Conservation (phyloP, 345 rosid genomes). For the Lumnitzera racemosa region DNA sequence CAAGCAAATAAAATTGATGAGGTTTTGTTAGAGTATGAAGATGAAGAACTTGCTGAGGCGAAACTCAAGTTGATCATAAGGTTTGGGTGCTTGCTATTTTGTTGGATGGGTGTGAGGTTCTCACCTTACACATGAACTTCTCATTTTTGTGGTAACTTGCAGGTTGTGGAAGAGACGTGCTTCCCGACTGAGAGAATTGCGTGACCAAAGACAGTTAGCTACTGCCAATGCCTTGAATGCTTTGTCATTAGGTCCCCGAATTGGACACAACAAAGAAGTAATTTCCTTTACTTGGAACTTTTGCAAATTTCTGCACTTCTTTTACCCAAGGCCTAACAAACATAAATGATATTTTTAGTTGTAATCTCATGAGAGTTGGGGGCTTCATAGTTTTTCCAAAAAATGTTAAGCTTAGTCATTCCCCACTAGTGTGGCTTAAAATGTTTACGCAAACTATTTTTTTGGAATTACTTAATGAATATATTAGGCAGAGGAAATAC, state of each 20-base stretch:
- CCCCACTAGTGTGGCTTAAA: too few species aligned
- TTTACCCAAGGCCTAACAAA: too few species aligned
- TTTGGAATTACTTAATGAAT: too few species aligned
- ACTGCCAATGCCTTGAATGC: constrained; percentile 70
- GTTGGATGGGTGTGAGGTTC: constrained; percentile 7
- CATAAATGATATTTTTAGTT: too few species aligned
- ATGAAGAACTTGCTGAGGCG: constrained; percentile 64
- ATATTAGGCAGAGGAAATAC: too few species aligned
- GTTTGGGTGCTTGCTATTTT: constrained; percentile 28
- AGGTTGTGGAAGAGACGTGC: constrained; percentile 84
- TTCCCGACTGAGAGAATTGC: constrained; percentile 46
- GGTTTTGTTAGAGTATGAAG: constrained; percentile 16
- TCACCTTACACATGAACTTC: constrained; percentile 6
- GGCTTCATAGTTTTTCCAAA: too few species aligned
- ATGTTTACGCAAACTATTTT: too few species aligned
- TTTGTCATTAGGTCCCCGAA: constrained; percentile 65
- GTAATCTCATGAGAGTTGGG: not conserved
- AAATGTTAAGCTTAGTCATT: too few species aligned
- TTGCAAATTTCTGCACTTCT: constrained; percentile 2
- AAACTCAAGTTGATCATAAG: constrained; percentile 81
- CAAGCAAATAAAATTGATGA: constrained; percentile 28
- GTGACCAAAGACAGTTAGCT: constrained; percentile 56
- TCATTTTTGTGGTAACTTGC: constrained; percentile 11
- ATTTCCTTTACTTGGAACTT: constrained; percentile 19
- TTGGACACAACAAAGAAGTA: constrained; percentile 51